phyloP scores from a whole-genome alignment of 352 stramenopile genomes.

The Phytophthora syringae region DNA sequence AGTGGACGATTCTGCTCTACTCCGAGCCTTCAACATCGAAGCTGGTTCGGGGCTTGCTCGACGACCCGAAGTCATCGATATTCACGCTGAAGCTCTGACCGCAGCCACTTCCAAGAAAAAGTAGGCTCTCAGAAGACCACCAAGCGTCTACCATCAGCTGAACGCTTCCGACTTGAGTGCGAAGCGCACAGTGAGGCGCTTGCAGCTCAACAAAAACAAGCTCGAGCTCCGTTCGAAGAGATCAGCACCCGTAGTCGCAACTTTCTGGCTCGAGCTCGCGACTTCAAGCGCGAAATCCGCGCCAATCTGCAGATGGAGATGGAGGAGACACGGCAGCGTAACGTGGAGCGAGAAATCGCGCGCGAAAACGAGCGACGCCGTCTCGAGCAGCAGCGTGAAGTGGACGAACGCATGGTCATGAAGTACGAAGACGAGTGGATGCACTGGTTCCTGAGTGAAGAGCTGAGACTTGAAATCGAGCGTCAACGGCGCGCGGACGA shows the following conservation, averaged over 20 bases:
- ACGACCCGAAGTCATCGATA: slow-evolving; percentile 49
- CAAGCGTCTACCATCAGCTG: slow-evolving; percentile 29
- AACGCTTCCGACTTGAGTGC: slow-evolving; percentile 46
- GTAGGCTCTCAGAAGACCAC: not conserved
- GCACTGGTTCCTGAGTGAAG: slow-evolving; percentile 60
- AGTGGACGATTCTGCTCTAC: slow-evolving; percentile 55
- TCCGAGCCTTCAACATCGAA: slow-evolving; percentile 59
- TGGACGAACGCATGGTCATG: slow-evolving; percentile 63
- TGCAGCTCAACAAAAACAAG: slow-evolving; percentile 3
- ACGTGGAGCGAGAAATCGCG: slow-evolving; percentile 53
- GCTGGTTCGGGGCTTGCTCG: slow-evolving; percentile 43
- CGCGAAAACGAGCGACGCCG: slow-evolving; percentile 41
- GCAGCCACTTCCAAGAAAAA: slow-evolving; percentile 34
- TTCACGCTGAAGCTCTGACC: slow-evolving; percentile 31
- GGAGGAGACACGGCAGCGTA: slow-evolving; percentile 64
- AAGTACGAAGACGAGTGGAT: slow-evolving; percentile 78
- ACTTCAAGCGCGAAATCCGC: slow-evolving; percentile 69
- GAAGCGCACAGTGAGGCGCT: slow-evolving; percentile 18
- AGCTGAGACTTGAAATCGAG: slow-evolving; percentile 53
- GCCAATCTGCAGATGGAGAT: slow-evolving; percentile 66
- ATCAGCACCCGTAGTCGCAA: slow-evolving; percentile 18
- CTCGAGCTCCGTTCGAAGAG: slow-evolving; percentile 23
- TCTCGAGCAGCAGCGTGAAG: slow-evolving; percentile 52
- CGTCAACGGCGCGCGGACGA: slow-evolving; percentile 45
- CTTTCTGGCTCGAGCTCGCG: slow-evolving; percentile 43